Evolutionary conservation across 2,329 filamentous ascomycete genomes (phyloP).

Genomic region (Cladosporium sphaerospermum): DNA sequence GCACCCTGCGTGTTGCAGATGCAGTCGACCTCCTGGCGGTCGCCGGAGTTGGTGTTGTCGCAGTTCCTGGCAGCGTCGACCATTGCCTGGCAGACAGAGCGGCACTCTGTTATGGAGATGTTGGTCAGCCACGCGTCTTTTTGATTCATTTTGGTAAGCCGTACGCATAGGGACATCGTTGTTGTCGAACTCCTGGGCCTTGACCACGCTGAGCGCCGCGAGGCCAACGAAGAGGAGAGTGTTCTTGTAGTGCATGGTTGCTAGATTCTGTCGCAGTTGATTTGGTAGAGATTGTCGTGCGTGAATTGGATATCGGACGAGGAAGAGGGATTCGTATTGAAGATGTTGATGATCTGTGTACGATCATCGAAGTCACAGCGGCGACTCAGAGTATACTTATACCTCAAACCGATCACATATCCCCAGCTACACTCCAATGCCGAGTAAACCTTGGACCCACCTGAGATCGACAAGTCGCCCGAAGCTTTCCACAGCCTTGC

Average conservation of each 20-base stretch:
- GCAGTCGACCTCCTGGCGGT: slow-evolving; percentile 18
- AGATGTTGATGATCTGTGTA: neutral
- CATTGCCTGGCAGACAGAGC: slow-evolving; percentile 16
- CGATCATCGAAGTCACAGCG: neutral
- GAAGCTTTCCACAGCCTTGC: neutral
- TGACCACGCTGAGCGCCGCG: slow-evolving; percentile 13
- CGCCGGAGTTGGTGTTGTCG: neutral
- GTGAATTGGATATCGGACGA: neutral
- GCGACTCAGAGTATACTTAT: neutral
- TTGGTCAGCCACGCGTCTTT: too few species aligned
- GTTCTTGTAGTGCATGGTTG: slow-evolving; percentile 3
- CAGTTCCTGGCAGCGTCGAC: slow-evolving; percentile 20
- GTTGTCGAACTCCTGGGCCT: slow-evolving; percentile 26
- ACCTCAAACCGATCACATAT: neutral
- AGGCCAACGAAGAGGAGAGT: slow-evolving; percentile 12
- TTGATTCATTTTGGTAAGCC: too few species aligned
- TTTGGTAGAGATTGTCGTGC: neutral
- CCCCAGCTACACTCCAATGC: neutral
- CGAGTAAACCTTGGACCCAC: slow-evolving; percentile 4
- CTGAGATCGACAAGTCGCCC: slow-evolving; percentile 6
- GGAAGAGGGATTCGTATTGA: neutral
- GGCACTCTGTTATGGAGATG: slow-evolving; percentile 17
- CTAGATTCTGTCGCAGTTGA: neutral
- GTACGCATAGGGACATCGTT: slow-evolving; percentile 24
- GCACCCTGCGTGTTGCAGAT: slow-evolving; percentile 27